Base-by-base conservation (phyloP, 202 grass and related monocot genomes). In the Schoenoplectus triqueter region DNA sequence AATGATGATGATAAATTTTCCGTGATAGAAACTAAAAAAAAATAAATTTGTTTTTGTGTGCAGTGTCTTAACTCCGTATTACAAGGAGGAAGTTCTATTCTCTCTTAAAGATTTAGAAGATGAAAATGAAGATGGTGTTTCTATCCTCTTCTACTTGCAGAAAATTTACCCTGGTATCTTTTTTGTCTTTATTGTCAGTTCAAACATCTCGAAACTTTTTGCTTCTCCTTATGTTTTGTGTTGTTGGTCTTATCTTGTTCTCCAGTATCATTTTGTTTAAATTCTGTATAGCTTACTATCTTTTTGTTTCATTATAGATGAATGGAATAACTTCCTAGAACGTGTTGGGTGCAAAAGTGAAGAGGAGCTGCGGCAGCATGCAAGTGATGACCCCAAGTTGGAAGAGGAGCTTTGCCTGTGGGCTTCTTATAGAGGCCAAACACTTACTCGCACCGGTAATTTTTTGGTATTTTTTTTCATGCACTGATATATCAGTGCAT, bases 101-200 rank as follows among this genome's bases (percentile, higher is more conserved):
- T 94, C 96, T 41, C 88, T 69, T 69, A 47, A 95, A n/a, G 90
- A 74, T 56, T 67, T 99, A 59, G 87, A 95, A 87, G 91, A 91
- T 72, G 69, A 83, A 86, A 99, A 99, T 80, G 96, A 99, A 84
- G 93, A 99, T 81, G 96, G 96, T 41, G 91, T 99, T 90, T 94
- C 96, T 84, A 95, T 99, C 47, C 96, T 99, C 85, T 95, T 95
- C 84, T 99, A 99, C 82, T 85, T 99, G n/a, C 96, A 99, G 80
- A 99, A 95, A 89, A 99, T 99, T 86, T 99, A 95, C 75, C 96
- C 96, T 87, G 96, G 96, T 99, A 85, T 85, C 80, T 84, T 56
- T 74, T 84, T 64, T 68, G 60, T 64, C 49, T 69, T 84, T 62
- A 15, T 17, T 82, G 72, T 85, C 10, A 59, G 80, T 76, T 80